Conservation (phyloP, 179 eudicot genomes). For the Gypsophila paniculata region DNA sequence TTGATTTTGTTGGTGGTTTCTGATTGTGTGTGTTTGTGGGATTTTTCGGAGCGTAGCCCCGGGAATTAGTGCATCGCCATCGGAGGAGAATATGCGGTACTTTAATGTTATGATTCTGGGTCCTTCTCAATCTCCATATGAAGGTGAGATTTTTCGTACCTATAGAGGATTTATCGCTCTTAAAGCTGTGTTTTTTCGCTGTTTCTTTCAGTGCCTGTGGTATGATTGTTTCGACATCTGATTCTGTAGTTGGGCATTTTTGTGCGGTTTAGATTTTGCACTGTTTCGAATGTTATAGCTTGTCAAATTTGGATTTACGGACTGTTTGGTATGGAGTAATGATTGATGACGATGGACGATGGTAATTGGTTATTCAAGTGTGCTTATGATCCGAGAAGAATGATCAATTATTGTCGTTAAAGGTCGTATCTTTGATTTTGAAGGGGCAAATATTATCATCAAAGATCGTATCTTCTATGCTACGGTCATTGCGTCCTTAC, state of each 20-base stretch:
- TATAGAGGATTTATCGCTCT: not conserved
- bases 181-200: not conserved
- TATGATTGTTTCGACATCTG: not conserved
- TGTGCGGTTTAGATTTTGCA: not conserved
- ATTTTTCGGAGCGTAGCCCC: constrained; percentile 59
- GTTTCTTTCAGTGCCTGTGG: not conserved
- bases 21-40: constrained; percentile 2
- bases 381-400: not conserved
- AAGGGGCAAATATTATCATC: not conserved
- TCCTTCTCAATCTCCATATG: constrained; percentile 95
- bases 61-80: constrained; percentile 96
- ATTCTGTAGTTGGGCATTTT: not conserved
- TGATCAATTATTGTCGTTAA: not conserved
- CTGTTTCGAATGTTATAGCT: not conserved
- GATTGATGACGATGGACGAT: not conserved
- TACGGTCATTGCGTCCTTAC: not conserved
- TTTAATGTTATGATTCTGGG: constrained; percentile 97
- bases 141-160: constrained; percentile 43
- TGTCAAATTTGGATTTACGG: not conserved
- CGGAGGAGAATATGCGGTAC: constrained; percentile 94
- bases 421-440: too few relatives aligned
- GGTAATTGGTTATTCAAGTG: not conserved
- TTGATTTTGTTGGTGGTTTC: not conserved
- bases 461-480: too few relatives aligned
- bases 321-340: not conserved